Percentiles rank a stretch among this genome's conserved stretches.
These are phyloP conservation scores for Leccinum pachyderme DNA, from an alignment of 1,284 basidiomycete species.

Conservation along the genomic window DNA sequence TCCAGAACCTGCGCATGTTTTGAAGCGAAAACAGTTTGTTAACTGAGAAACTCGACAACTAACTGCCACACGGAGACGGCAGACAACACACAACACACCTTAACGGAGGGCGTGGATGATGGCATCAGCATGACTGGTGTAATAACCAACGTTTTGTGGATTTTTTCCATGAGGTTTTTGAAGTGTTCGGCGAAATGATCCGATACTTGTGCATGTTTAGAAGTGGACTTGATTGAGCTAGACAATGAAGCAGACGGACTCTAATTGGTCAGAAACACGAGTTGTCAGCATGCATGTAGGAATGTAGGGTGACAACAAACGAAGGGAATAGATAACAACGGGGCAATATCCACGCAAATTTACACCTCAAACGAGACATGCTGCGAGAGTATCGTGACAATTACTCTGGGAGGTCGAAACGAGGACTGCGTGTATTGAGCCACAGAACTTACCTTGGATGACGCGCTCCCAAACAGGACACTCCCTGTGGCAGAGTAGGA, in stretches of 20 bases:
- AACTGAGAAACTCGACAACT: neutral
- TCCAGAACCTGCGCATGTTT: slow-evolving; percentile 11
- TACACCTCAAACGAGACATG: neutral
- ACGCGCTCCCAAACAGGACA: slow-evolving; percentile 19
- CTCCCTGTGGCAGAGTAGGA: slow-evolving; percentile 7
- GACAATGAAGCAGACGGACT: slow-evolving; percentile 1
- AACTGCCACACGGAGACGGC: slow-evolving; percentile 2
- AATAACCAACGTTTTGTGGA: slow-evolving; percentile 53
- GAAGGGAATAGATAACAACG: slow-evolving; percentile 12
- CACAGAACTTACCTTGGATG: slow-evolving; percentile 18
- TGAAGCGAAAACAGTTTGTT: slow-evolving; percentile 6
- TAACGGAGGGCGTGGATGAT: slow-evolving; percentile 16
- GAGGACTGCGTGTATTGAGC: slow-evolving; percentile 8
- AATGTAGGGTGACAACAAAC: neutral
- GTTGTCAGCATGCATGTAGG: slow-evolving; percentile 9
- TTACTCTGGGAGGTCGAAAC: neutral
- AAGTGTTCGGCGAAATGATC: slow-evolving; percentile 33
- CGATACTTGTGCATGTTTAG: slow-evolving; percentile 6
- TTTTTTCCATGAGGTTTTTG: slow-evolving; percentile 50
- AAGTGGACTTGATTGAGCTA: slow-evolving; percentile 20
- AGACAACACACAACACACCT: slow-evolving; percentile 18
- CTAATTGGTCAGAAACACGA: slow-evolving; percentile 12
- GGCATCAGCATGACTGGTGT: slow-evolving; percentile 47
- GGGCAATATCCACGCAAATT: slow-evolving; percentile 14
- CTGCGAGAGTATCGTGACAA: neutral